Conservation (phyloP, 2,329 filamentous ascomycete species). For the Colletotrichum nymphaeae region DNA sequence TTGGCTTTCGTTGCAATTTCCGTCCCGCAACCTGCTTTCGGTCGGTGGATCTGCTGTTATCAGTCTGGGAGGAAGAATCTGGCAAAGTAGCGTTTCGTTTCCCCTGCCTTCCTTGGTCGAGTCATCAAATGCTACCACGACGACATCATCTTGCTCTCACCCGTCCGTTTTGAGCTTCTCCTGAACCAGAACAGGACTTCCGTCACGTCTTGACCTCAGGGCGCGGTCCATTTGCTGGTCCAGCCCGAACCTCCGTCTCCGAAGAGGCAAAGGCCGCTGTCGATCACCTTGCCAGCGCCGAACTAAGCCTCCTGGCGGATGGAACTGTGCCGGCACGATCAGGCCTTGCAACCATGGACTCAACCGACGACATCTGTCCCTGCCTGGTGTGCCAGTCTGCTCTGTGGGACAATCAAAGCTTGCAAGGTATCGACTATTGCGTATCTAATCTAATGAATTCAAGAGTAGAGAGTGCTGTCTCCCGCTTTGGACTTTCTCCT, state of each 20-base stretch:
- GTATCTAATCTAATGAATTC: background rate
- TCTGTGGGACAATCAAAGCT: background rate
- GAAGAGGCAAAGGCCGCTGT: constrained; percentile 30
- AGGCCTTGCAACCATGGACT: constrained; percentile 5
- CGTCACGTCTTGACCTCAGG: constrained; percentile 16
- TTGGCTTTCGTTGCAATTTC: background rate
- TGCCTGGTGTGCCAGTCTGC: background rate
- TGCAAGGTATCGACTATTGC: background rate
- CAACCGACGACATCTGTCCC: constrained; percentile 6
- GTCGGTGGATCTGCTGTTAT: constrained; percentile 10
- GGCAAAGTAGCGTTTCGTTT: background rate
- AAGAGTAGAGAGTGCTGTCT: background rate
- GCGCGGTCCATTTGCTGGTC: constrained; percentile 16
- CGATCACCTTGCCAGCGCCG: constrained; percentile 24
- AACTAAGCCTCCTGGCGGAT: constrained; percentile 23
- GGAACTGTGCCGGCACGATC: constrained; percentile 17
- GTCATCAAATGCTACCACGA: constrained; percentile 10
- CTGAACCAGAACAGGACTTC: constrained; percentile 13
- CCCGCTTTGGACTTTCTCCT: background rate
- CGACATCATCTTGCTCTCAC: constrained; percentile 27
- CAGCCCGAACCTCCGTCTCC: constrained; percentile 11
- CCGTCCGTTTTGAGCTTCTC: background rate
- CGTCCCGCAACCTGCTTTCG: constrained; percentile 17
- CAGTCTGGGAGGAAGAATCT: background rate
- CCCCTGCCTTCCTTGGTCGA: constrained; percentile 18